Evolutionary conservation across 2,329 filamentous ascomycete genomes (phyloP).

Genomic region (Chalara sp.): DNA sequence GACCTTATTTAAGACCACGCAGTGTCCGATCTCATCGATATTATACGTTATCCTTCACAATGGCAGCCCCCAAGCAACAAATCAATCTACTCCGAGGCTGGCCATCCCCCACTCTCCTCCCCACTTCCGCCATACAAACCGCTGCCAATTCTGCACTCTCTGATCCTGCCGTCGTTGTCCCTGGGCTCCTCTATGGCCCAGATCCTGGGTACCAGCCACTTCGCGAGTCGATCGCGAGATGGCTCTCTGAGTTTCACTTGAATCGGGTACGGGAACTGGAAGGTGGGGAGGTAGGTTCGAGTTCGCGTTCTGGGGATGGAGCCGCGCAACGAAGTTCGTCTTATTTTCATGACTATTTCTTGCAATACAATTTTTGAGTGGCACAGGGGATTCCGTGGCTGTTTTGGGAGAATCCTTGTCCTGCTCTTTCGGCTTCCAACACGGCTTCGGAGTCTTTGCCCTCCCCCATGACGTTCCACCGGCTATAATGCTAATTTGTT

Average conservation of each 20-base stretch:
- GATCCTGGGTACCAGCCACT: slow-evolving; percentile 69
- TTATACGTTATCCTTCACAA: background rate
- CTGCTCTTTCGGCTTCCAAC: no score
- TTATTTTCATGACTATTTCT: no score
- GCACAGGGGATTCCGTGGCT: no score
- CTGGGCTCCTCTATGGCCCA: slow-evolving; percentile 72
- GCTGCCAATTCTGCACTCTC: slow-evolving; percentile 52
- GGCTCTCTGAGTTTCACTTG: slow-evolving; percentile 51
- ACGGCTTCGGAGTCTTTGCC: no score
- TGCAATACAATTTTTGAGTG: no score
- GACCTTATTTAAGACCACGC: no score
- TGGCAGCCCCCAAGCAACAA: slow-evolving; percentile 10
- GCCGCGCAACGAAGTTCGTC: slow-evolving; percentile 20
- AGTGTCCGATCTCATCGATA: no score
- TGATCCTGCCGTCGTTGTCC: slow-evolving; percentile 48
- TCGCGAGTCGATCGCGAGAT: slow-evolving; percentile 59
- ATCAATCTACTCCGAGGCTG: slow-evolving; percentile 66
- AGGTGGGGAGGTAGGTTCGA: background rate
- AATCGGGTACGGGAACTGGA: background rate
- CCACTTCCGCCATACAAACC: slow-evolving; percentile 26
- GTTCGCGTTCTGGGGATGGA: slow-evolving; percentile 21
- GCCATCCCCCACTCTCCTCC: slow-evolving; percentile 42
- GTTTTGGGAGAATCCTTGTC: no score
- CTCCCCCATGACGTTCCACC: no score
- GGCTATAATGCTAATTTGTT: no score